These are phyloP conservation scores for Lentinula sp. DNA, from an alignment of 768 basidiomycete species.

Conservation along the genomic window DNA sequence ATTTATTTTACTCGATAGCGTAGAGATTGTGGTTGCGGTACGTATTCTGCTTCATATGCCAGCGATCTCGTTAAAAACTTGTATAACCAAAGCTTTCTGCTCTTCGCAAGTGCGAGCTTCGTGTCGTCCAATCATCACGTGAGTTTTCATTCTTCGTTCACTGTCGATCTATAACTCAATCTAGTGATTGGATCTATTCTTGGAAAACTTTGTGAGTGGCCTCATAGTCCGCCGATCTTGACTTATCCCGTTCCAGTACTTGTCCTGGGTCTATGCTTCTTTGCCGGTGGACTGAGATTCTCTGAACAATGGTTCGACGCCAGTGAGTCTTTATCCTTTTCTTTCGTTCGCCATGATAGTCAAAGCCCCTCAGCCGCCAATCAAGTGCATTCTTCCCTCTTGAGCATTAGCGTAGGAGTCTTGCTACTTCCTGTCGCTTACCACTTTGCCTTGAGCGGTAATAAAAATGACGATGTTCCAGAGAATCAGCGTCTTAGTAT, in stretches of 20 bases:
- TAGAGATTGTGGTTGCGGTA: slow-evolving; percentile 70
- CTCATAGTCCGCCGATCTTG: background rate
- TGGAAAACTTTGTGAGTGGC: slow-evolving; percentile 59
- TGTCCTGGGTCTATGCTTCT: slow-evolving; percentile 81
- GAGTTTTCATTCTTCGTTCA: slow-evolving; percentile 15
- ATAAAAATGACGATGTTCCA: slow-evolving; percentile 14
- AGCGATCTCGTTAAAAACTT: background rate
- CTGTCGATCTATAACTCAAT: slow-evolving; percentile 5
- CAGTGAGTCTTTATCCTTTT: slow-evolving; percentile 34
- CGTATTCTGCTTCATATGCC: slow-evolving; percentile 17
- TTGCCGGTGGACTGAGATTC: slow-evolving; percentile 72
- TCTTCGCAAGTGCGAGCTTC: slow-evolving; percentile 73
- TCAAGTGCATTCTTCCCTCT: slow-evolving; percentile 66
- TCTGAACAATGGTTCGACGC: slow-evolving; percentile 75
- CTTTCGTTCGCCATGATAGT: background rate
- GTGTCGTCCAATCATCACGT: slow-evolving; percentile 79
- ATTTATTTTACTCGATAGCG: slow-evolving; percentile 24
- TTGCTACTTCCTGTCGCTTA: slow-evolving; percentile 77
- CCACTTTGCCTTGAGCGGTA: slow-evolving; percentile 47
- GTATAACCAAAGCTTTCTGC: slow-evolving; percentile 61
- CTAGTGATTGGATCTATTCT: slow-evolving; percentile 79
- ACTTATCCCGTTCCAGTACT: slow-evolving; percentile 44
- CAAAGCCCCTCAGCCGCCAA: slow-evolving; percentile 45
- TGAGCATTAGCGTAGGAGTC: slow-evolving; percentile 73
- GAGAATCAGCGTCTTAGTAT: slow-evolving; percentile 41